Conservation (phyloP, 1,284 basidiomycete species). For the Melanopsichium pennsylvanicum region DNA sequence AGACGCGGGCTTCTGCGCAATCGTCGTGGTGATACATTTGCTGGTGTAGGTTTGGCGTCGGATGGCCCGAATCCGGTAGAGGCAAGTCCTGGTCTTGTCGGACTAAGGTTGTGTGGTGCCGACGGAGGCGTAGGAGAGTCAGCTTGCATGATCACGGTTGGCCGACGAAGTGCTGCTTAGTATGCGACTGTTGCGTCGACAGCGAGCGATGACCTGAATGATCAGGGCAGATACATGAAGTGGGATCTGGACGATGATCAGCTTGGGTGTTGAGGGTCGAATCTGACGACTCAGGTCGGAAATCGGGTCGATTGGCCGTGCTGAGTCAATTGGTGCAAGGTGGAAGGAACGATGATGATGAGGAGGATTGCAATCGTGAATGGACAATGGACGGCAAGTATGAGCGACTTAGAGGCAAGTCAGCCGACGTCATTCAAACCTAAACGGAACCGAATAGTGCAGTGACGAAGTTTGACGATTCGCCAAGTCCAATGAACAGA, state of each 20-base stretch:
- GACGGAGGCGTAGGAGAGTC: not conserved
- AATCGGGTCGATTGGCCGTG: too few relatives aligned
- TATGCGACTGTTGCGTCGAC: not conserved
- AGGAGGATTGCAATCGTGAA: not conserved
- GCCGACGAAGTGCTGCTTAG: not conserved
- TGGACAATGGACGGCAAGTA: not conserved
- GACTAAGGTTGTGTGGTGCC: not conserved
- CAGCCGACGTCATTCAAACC: constrained; percentile 15
- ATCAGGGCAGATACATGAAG: not conserved
- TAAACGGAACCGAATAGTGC: constrained; percentile 8
- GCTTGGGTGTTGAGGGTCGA: too few relatives aligned
- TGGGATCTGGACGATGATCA: too few relatives aligned
- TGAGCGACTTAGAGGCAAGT: constrained; percentile 1
- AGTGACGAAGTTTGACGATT: constrained; percentile 1
- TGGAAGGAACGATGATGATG: too few relatives aligned
- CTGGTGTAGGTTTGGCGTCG: constrained; percentile 5
- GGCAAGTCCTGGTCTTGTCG: not conserved
- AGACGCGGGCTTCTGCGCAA: constrained; percentile 29
- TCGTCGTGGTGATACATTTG: constrained; percentile 9
- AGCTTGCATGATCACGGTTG: constrained; percentile 12
- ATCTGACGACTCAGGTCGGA: too few relatives aligned
- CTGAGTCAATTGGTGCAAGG: too few relatives aligned
- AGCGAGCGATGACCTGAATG: not conserved
- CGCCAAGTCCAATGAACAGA: constrained; percentile 2
- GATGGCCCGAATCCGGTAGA: not conserved